Evolutionary conservation across 345 rosid genomes (phyloP).

Genomic region (Pistacia atlantica): DNA sequence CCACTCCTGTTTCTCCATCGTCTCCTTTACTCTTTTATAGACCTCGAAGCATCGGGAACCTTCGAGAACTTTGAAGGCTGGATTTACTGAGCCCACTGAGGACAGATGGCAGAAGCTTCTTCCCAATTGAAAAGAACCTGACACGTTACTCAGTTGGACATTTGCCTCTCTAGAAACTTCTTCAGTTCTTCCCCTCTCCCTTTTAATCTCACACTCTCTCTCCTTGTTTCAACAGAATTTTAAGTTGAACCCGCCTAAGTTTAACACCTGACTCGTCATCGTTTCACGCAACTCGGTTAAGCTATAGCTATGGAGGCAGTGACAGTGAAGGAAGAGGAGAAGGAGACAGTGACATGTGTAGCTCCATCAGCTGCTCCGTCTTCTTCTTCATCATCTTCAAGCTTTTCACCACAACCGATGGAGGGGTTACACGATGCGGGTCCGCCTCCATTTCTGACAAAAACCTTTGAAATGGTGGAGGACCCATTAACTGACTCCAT

Average conservation of each 20-base stretch:
- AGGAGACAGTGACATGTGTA: constrained; percentile 39
- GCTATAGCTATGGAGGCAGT: constrained; percentile 34
- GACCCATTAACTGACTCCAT: constrained; percentile 61
- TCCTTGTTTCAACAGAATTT: background rate
- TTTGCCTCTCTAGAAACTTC: constrained; percentile 25
- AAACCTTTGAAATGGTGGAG: constrained; percentile 73
- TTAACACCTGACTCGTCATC: no score
- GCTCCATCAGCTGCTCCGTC: constrained; percentile 26
- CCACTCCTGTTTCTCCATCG: no score
- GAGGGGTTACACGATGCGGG: constrained; percentile 75
- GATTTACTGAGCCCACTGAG: background rate
- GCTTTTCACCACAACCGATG: constrained; percentile 59
- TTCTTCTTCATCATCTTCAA: constrained; percentile 43
- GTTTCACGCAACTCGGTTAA: background rate
- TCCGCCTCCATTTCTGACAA: constrained; percentile 75
- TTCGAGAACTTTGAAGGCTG: constrained; percentile 15
- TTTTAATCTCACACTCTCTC: constrained; percentile 1
- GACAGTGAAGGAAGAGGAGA: constrained; percentile 49
- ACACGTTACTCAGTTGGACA: background rate
- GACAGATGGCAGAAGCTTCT: constrained; percentile 24
- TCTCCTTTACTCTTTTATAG: background rate
- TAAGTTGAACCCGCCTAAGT: background rate
- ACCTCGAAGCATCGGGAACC: constrained; percentile 4
- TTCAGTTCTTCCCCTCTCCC: constrained; percentile 4
- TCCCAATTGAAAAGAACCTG: background rate